Evolutionary conservation across 495 filamentous ascomycete genomes (phyloP).

Genomic region (Hyaloscypha bicolor): DNA sequence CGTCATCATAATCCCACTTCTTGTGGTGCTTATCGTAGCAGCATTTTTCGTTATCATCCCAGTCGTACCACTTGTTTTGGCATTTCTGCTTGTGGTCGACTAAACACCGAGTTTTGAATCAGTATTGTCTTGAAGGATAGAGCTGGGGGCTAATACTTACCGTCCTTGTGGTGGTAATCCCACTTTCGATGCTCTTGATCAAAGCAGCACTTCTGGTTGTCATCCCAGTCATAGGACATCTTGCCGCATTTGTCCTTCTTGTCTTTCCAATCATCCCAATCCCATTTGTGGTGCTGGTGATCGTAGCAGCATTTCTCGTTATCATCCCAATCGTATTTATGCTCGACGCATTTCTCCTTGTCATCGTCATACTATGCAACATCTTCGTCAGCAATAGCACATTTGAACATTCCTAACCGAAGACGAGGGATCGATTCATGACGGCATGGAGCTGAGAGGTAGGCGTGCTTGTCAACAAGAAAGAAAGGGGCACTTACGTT

Average conservation of each 20-base stretch:
- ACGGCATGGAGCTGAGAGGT: background rate
- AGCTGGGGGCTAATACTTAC: too few relatives aligned
- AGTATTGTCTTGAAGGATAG: background rate
- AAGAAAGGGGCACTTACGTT: too few relatives aligned
- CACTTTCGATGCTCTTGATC: background rate
- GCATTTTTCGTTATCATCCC: constrained; percentile 4
- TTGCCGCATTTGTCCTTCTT: constrained; percentile 4
- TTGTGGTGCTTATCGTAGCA: constrained; percentile 3
- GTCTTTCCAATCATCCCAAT: background rate
- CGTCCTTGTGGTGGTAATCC: background rate
- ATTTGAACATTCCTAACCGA: background rate
- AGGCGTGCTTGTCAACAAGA: too few relatives aligned
- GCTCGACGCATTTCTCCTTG: background rate
- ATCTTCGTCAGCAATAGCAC: background rate
- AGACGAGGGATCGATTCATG: background rate
- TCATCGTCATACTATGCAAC: background rate
- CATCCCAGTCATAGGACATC: constrained; percentile 4
- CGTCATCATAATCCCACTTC: background rate
- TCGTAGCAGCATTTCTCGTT: constrained; percentile 1
- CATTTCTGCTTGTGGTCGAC: constrained; percentile 6
- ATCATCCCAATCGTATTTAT: constrained; percentile 1
- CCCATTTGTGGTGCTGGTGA: background rate
- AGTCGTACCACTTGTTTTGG: background rate
- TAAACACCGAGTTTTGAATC: too few relatives aligned
- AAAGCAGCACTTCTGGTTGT: constrained; percentile 4